Base-by-base conservation (phyloP, 2,329 filamentous ascomycete genomes). In the Hymenoscyphus linearis region DNA sequence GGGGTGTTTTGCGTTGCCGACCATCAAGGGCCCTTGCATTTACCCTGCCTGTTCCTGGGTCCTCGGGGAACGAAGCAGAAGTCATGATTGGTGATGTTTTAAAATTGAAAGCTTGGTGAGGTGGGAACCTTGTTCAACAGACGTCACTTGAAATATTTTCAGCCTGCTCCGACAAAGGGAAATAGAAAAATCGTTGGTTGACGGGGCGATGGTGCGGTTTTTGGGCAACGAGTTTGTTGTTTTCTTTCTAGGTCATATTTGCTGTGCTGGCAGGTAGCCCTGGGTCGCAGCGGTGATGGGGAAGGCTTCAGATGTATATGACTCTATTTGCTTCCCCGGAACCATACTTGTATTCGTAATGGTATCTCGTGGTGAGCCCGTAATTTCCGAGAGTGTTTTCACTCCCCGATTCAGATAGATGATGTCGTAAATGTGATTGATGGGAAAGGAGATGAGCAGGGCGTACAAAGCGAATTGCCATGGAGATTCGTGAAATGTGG, bases 121-220 rank as follows among this genome's bases (percentile, higher is more conserved):
- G 36, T 9, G 31, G 25, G n/a, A 56, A 26, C 35, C 54, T 56
- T 37, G 34, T 50, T 37, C 25, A 44, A 34, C 36, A 27, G 25
- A 57, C 55, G 55, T 57, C 55, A 57, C 54, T 56, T 35, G 34
- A n/a, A 35, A 36, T 22, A 13, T 25, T 53, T 25, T 26, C n/a
- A 26, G 37, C 35, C 22, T 56, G 54, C 18, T 56, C 44, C 7
- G 18, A 50, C 12, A 26, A 36, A 36, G 36, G 55, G 22, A 26
- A 26, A 31, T 40, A 16, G 35, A 47, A 13, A 31, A 27, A 9
- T 50, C 37, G 44, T 50, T 57, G 40, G 55, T 47, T 57, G 37
- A 9, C 37, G 36, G 55, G 40, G 37, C 26, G 55, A 57, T 57
- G 36, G 37, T n/a, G 52, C 14, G 47, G 10, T 26, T 50, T 13